Base-by-base conservation (phyloP, 768 basidiomycete genomes). In the Ramaria sp. region DNA sequence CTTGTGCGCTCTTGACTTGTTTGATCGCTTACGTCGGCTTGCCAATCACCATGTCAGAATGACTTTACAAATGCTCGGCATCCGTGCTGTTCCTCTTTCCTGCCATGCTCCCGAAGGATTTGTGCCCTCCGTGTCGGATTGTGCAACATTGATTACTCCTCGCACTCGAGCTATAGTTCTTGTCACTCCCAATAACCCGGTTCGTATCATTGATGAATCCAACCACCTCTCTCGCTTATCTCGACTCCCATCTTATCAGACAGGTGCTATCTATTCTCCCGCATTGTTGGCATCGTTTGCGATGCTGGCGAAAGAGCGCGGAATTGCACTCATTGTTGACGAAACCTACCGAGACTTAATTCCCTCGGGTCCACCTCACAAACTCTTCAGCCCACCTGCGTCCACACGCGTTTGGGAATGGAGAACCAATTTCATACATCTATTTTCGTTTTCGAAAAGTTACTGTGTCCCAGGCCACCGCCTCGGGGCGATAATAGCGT, bases 331-430 rank as follows among this genome's bases (percentile, higher is more conserved):
- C 22, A 75, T 92, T 38, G 50, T 94, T n/a, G 91, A 94, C 68
- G 89, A 91, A 69, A 92, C 91, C 1, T 94, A 94, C 68, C 78
- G 89, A 12, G 89, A 92, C 66, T 91, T 92, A 63, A 70, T 83
- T 43, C 63, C 69, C 5, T 63, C 69, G 4, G 62, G 62, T 19
- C 68, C 72, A n/a, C 81, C 86, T 0, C 86, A 88, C 63, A 59
- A 61, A 34, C 71, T 86, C 19, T 87, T 88, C 65, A 68, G 70
- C 1, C 42, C 66, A 2, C 47, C 53, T 0, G 50, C 58, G 56
- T 55, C 54, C 3, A 33, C 54, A 41, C 49, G 4, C 20, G 20
- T 27, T 11, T 69, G 70, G 66, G 67, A 70, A 24, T 91, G 88
- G 88, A 72, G 85, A 20, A 66, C 67, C 0, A 79, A 75, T 53